Evolutionary conservation across 352 stramenopile genomes (phyloP), one percentile per base, ranked within the genome.

Genomic region (Phytophthora chlamydospora): DNA sequence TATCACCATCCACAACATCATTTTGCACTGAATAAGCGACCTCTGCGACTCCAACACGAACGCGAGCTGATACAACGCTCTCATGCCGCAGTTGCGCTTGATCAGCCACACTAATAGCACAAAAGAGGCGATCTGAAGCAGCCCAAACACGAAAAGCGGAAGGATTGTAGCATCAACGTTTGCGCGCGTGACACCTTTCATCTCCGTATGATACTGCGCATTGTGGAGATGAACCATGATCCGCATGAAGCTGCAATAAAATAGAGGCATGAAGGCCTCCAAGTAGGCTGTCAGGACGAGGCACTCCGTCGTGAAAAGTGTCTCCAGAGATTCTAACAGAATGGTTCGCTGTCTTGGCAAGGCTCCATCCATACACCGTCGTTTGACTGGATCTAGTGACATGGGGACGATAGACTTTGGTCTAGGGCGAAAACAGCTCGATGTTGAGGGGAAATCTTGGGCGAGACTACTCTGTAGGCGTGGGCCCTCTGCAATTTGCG

Each of bases 281-380:
- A 67, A 29, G 36, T 75, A 80, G n/a, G 75, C 72, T 14, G 67
- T 47, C 3, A 80, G 64, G 7, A 66, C 32, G 24, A 71, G 47
- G 44, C 66, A 80, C 35, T 80, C 68, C 3, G 54, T 54, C 10
- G 63, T 58, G 49, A 69, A 78, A 27, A 58, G 27, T 0, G 63
- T 47, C n/a, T 70, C 47, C 9, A 67, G 44, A 8, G 51, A 43
- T 39, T 60, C 42, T 17, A 67, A 19, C 6, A 66, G 58, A 12
- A 64, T 51, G 14, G 42, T 67, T 17, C 50, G 27, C 2, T 34
- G 39, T 8, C 36, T 39, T 12, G 32, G 9, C 21, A 34, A 9
- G 33, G 21, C 21, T 1, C 21, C 21, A 24, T 24, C 21, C 21
- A 24, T 24, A 24, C 21, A 24, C 21, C 21, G 21, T 24, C 21